Conservation (phyloP, 306 rosid species). For the Citrullus amarus region DNA sequence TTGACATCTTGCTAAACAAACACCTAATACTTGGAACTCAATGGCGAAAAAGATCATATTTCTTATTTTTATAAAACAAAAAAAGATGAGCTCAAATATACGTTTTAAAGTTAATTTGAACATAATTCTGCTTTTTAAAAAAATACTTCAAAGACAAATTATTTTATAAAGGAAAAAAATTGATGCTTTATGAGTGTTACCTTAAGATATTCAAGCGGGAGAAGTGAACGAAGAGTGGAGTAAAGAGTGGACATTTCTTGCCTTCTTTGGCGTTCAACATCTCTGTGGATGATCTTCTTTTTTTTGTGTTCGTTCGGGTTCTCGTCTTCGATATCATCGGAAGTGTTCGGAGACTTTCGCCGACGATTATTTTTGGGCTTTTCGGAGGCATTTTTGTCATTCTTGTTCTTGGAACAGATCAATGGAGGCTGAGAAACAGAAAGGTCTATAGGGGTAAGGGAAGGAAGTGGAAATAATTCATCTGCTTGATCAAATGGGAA, state of each 20-base stretch:
- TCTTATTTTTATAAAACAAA: too few species aligned
- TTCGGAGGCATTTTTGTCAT: background rate
- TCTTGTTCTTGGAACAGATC: background rate
- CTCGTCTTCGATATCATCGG: background rate
- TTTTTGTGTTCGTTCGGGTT: constrained; percentile 6
- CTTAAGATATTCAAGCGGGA: constrained; percentile 29
- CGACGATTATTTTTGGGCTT: background rate
- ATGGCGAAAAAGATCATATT: too few species aligned
- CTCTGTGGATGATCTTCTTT: constrained; percentile 32
- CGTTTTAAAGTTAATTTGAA: too few species aligned
- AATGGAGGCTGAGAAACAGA: background rate
- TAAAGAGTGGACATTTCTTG: constrained; percentile 36
- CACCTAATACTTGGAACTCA: too few species aligned
- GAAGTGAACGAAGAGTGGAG: constrained; percentile 19
- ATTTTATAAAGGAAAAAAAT: too few species aligned
- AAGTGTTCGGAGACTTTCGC: background rate
- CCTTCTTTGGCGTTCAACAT: constrained; percentile 36
- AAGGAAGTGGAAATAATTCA: background rate
- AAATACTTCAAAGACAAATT: too few species aligned
- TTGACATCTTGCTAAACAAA: too few species aligned
- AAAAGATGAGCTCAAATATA: too few species aligned
- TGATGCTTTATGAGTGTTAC: background rate
- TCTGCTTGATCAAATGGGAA: background rate
- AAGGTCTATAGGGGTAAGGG: background rate
- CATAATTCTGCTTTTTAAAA: too few species aligned